These are phyloP conservation scores for Bondarzewia mesenterica DNA, from an alignment of 1,284 basidiomycete genomes.

Conservation along the genomic window DNA sequence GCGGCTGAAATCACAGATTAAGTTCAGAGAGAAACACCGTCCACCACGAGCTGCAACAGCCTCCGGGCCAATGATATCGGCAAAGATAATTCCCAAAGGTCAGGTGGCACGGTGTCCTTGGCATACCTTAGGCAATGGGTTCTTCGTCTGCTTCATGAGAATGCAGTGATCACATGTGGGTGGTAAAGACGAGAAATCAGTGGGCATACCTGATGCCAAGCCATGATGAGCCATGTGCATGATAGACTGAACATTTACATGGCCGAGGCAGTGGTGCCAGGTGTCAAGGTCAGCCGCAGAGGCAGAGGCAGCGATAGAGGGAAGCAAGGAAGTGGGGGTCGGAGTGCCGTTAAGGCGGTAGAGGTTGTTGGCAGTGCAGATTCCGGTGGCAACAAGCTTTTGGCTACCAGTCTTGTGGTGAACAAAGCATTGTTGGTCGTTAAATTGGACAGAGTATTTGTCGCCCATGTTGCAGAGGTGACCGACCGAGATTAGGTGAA, in stretches of 20 bases:
- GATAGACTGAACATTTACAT: conserved; percentile 20
- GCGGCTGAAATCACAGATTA: conserved; percentile 25
- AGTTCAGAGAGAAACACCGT: conserved; percentile 25
- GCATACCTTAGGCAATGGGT: conserved; percentile 6
- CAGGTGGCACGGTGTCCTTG: conserved; percentile 13
- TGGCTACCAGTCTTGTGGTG: too few species aligned
- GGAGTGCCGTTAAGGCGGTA: background rate
- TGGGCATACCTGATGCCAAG: conserved; percentile 24
- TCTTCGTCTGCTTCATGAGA: conserved; percentile 13
- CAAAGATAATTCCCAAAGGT: conserved; percentile 21
- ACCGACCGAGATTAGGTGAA: background rate
- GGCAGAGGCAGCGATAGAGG: background rate
- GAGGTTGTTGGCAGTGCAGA: background rate
- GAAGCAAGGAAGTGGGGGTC: too few species aligned
- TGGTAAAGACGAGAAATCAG: conserved; percentile 15
- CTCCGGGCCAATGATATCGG: conserved; percentile 24
- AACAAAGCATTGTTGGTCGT: background rate
- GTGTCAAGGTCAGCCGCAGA: conserved; percentile 15
- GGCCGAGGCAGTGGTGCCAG: conserved; percentile 25
- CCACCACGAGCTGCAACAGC: conserved; percentile 18
- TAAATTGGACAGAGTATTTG: background rate
- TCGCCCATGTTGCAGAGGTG: background rate
- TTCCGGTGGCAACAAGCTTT: background rate
- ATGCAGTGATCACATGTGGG: conserved; percentile 18
- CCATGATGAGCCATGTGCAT: conserved; percentile 18